Base-by-base conservation (phyloP, 768 basidiomycete genomes). In the Tulasnella sp. region DNA sequence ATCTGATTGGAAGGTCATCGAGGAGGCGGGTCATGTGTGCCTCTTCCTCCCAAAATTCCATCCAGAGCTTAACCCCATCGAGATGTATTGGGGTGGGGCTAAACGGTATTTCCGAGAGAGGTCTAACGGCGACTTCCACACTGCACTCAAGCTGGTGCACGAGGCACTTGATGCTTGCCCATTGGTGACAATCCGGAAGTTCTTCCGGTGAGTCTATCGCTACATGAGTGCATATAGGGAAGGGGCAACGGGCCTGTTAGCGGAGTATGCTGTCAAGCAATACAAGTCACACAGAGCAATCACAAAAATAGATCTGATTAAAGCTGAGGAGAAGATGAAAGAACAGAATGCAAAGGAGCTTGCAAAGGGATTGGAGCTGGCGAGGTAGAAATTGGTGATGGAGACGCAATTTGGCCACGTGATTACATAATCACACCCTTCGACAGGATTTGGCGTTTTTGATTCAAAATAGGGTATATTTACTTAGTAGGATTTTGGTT, bases 31-130 rank as follows among this genome's bases (percentile, higher is more conserved):
- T 67, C 61, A 67, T 67, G 29, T 67, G 29, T 67, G 61, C 61
- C 26, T 67, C 3, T 67, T 67, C 61, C 61, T 67, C 11, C 61
- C 61, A 16, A 67, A 67, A 29, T 67, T 67, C 32, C 61, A 67
- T 67, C 32, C 29, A 13, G 32, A 67, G 61, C 61, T 67, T 18
- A 67, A 67, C 32, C 61, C 61, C 61, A 67, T 67, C 2, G 61
- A 67, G 61, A 67, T 67, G 61, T 67, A 67, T 67, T 67, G 61
- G 61, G 61, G 61, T 13, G 35, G 26, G 26, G 61, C 61, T 16
- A 67, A 67, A 67, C 61, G 16, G 32, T 29, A 67, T 67, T 67
- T 35, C 61, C 35, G 32, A 16, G 32, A 26, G 5, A 67, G 61
- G n/a, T 67, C 29, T 35, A 35, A 67, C 16, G 61, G 61, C 3